Evolutionary conservation across 1,284 basidiomycete genomes (phyloP), one percentile per base, ranked within the genome.

Genomic region (Marasmius oreades): DNA sequence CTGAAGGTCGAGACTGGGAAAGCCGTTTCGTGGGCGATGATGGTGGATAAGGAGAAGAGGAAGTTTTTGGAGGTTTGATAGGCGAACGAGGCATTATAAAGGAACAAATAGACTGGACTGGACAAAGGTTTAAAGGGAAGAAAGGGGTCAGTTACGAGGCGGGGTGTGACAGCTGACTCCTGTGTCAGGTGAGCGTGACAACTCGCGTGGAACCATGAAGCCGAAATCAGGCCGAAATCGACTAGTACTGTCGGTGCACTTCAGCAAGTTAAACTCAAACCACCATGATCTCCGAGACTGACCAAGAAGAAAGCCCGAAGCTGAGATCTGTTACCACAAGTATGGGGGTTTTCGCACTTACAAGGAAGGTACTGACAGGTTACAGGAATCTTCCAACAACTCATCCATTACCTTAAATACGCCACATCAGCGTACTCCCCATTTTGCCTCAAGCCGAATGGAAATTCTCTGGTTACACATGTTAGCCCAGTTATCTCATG

Each of bases 341-440:
- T 46, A 24, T 16, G 45, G 8, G 10, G 2, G n/a, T 20, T 42
- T 3, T 20, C 16, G 10, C 20, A 2, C 5, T 42, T n/a, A 7
- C 8, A 46, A 46, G n/a, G n/a, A 5, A 16, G 16, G 7, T 14
- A 46, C 14, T 10, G 16, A 24, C 22, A n/a, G 22, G 42, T 39
- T 18, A 46, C 48, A 77, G 75, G 70, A 14, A 56, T 69, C 6
- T 78, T 72, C 61, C 61, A 73, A 45, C 66, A 76, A 56, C 67
- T 80, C 7, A 62, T 77, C 2, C 71, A 76, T 58, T 78, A 79
- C 66, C 76, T 78, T 69, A 79, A 78, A 63, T 79, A 77, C 58
- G 76, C 77, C 2, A 76, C 79, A 24, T 80, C 77, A 4, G 77
- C 78, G 1, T 82, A 82, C 58, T 67, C 64, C 36, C 52, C 66